Base-by-base conservation (phyloP, 2,329 filamentous ascomycete genomes). In the Aspergillus aculeatus region DNA sequence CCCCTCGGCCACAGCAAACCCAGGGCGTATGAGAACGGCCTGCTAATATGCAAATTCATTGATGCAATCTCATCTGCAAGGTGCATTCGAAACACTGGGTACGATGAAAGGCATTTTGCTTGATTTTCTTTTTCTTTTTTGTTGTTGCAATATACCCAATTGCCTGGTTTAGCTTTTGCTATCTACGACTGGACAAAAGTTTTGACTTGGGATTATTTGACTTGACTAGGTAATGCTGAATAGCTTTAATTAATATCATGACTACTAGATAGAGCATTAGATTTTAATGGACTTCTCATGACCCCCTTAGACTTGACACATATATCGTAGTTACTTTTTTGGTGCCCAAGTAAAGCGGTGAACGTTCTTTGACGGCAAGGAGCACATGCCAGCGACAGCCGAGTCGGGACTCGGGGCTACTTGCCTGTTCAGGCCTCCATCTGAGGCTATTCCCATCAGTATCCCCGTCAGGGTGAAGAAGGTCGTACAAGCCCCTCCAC, bases 81-180 rank as follows among this genome's bases (percentile, higher is more conserved):
- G 16, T 19, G 38, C 14, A 44, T 16, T 6, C 3, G 21, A 53
- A 23, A n/a, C 14, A 16, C 21, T 31, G 35, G 16, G 5, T 19
- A 23, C 31, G 12, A 10, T 52, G 9, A 24, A 38, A 16, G 21
- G 21, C 23, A 11, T 53, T 53, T 23, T 44, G 19, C n/a, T 24
- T 23, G 51, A 21, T 47, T 53, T 12, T 14, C 10, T 24, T 44
- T 26, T 26, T 26, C 2, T 21, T 21, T 21, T 21, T 21, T 2
- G 21, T 44, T 26, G 21, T 53, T 44, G 41, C 51, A 53, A 53
- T 53, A 53, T 53, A 53, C 51, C 51, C 51, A 53, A 41, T 16
- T 35, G 31, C 19, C 35, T 52, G 31, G 5, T 35, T 16, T 35
- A 29, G 16, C 26, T 16, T 51, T 53, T 29, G 21, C 51, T 26